A percentile compares a stretch with the other conserved stretches of the same genome.
These are phyloP conservation scores for Nadsonia starkeyi-henricii DNA, from an alignment of 1,139 yeast species.

Conservation along the genomic window DNA sequence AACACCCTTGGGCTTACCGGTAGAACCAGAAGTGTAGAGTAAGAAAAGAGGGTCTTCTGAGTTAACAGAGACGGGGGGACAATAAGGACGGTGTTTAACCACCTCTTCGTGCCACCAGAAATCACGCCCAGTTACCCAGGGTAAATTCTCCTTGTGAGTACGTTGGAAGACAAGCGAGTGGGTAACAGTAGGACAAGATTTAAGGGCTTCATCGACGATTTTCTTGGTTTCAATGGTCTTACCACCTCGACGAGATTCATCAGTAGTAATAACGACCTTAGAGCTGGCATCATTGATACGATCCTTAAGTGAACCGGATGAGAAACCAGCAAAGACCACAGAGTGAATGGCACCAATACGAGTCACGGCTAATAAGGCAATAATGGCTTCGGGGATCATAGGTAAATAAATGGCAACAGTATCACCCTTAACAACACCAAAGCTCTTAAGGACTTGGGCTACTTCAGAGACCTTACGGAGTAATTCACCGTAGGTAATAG, in stretches of 20 bases:
- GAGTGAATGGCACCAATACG: constrained; percentile 96
- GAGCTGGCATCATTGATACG: constrained; percentile 82
- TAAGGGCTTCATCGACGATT: constrained; percentile 87
- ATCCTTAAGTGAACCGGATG: constrained; percentile 84
- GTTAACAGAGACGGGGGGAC: constrained; percentile 77
- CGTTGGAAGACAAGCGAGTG: constrained; percentile 79
- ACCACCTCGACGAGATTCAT: constrained; percentile 95
- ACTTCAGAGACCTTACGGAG: constrained; percentile 76
- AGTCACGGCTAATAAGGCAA: constrained; percentile 88
- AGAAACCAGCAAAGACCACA: constrained; percentile 93
- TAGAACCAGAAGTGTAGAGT: constrained; percentile 91
- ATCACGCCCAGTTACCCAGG: constrained; percentile 75
- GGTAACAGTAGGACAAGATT: constrained; percentile 62
- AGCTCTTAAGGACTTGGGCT: constrained; percentile 70
- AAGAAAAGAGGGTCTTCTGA: constrained; percentile 89
- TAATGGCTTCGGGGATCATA: constrained; percentile 91
- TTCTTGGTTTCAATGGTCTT: constrained; percentile 80
- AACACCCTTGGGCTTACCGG: constrained; percentile 97
- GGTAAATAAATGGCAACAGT: constrained; percentile 94
- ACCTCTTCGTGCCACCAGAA: constrained; percentile 88
- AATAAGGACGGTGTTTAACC: constrained; percentile 66
- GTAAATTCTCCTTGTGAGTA: constrained; percentile 55
- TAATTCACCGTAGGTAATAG: constrained; percentile 73
- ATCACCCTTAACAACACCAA: constrained; percentile 91
- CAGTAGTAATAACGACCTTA: constrained; percentile 84